Base-by-base conservation (phyloP, 306 rosid genomes). In the Castanospermum australe region DNA sequence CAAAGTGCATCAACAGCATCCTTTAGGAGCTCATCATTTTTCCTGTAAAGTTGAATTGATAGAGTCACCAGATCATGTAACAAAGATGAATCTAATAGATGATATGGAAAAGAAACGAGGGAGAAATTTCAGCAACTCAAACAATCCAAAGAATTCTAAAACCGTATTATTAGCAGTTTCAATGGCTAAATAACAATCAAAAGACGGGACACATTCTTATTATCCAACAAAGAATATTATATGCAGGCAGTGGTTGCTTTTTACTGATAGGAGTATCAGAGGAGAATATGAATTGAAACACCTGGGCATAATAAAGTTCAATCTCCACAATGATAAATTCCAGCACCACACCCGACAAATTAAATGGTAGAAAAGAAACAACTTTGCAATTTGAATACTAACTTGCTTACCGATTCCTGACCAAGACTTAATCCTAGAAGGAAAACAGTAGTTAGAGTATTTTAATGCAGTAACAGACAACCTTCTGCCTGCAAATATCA, bases 1-100 rank as follows among this genome's bases (percentile, higher is more conserved):
- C 92, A 90, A 79, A 90, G 89, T 5, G 92, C 92, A 77, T 90
- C 94, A 71, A 90, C 86, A 20, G 88, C 84, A 79, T 90, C 90
- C 52, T 79, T 90, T 12, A 88, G 83, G 72, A 90, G 88, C 73
- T 90, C 94, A 73, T 83, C 86, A 71, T 77, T 86, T 83, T 86
- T 90, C 89, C 94, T 90, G 86, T 44, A 69, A 61, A 63, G 13
- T 56, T 39, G 41, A 64, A 65, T 64, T 10, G 42, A 39, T 56
- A 55, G 62, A 68, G 33, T 51, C 82, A 70, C 63, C 45, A 69
- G 13, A 21, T 24, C 8, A 45, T 12, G 25, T 57, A 17, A 59
- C 61, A 44, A 14, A 65, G 24, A 69, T 36, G 42, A 51, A 71
- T 35, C 32, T 9, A 21, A 62, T n/a, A 41, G 54, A 48, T 28